Evolutionary conservation across 2,329 filamentous ascomycete genomes (phyloP).

Genomic region (Raffaelea ambrosiae): DNA sequence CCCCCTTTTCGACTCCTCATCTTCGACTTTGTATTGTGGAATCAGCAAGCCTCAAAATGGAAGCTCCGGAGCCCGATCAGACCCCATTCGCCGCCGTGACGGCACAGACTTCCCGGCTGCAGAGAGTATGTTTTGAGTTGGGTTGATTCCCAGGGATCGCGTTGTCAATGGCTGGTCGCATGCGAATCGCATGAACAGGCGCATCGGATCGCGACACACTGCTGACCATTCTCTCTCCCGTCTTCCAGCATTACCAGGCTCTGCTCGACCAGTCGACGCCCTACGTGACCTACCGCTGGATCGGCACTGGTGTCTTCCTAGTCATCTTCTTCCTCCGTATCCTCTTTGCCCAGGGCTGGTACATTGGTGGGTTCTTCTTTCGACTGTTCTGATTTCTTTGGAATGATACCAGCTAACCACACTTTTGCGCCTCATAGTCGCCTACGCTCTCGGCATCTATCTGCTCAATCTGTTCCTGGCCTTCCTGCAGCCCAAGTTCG

Average conservation of each 20-base stretch:
- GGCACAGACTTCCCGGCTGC: constrained; percentile 69
- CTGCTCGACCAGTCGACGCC: constrained; percentile 92
- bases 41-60: constrained; percentile 49
- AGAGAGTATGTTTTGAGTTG: constrained; percentile 44
- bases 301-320: constrained; percentile 68
- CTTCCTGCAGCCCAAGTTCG: constrained; percentile 97
- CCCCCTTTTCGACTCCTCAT: background rate
- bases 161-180: too few relatives aligned
- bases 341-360: constrained; percentile 92
- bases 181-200: too few relatives aligned
- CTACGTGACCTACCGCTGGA: constrained; percentile 82
- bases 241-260: constrained; percentile 74
- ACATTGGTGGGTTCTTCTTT: constrained; percentile 63
- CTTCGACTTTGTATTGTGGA: constrained; percentile 1
- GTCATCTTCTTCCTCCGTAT: constrained; percentile 82
- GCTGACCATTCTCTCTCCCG: background rate
- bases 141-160: background rate
- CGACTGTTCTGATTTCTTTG: background rate
- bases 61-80: constrained; percentile 76
- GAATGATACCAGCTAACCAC: constrained; percentile 9
- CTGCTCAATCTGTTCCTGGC: constrained; percentile 98
- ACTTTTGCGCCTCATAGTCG: constrained; percentile 49
- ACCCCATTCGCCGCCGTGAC: constrained; percentile 88
- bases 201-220: too few relatives aligned
- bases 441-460: constrained; percentile 97